Base-by-base conservation (phyloP, 768 basidiomycete species). In the Strobilomyces dryophilus region DNA sequence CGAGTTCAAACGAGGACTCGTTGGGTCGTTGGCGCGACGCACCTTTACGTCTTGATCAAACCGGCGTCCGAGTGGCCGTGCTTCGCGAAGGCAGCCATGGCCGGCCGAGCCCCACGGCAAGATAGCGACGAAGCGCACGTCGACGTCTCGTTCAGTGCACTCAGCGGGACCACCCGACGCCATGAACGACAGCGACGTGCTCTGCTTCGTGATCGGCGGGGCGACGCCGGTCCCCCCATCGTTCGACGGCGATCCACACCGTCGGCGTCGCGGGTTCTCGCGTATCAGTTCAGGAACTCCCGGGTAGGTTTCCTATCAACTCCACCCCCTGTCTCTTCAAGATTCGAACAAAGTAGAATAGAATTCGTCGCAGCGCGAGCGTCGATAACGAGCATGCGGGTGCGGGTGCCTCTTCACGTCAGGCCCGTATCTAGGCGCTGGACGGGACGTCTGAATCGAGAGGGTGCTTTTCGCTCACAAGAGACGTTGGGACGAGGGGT, bases 1-100 rank as follows among this genome's bases (percentile, higher is more conserved):
- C 12, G 75, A 74, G 35, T 35, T 14, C 15, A 17, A 37, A 37
- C 36, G 15, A 17, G 15, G 36, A 37, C 4, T 17, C 2, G 15
- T 17, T 8, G 6, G 4, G n/a, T 45, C 29, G 17, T 15, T 45
- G 29, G 29, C 32, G 26, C 26, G 17, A 35, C 17, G 20, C 27
- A 44, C 32, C 27, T 36, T 53, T 52, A 54, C 42, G 42, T 54
- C 42, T 36, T 34, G 21, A 21, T 18, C 21, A 20, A 21, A 5
- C 15, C 1, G 32, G 8, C 10, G 6, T 14, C 12, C 32, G 10
- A 34, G 32, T 34, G 32, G 32, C 32, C 20, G 12, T 34, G 31
- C n/a, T 47, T 41, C 39, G 39, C 39, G 31, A 39, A 47, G 42
- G 31, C 12, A 17, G n/a, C 26, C 20, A 7, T 44, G 9, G 9